These are phyloP conservation scores for grape (Vitis vinifera) DNA, from an alignment of 164 flowering plant genomes.

Conservation along the genomic window DNA sequence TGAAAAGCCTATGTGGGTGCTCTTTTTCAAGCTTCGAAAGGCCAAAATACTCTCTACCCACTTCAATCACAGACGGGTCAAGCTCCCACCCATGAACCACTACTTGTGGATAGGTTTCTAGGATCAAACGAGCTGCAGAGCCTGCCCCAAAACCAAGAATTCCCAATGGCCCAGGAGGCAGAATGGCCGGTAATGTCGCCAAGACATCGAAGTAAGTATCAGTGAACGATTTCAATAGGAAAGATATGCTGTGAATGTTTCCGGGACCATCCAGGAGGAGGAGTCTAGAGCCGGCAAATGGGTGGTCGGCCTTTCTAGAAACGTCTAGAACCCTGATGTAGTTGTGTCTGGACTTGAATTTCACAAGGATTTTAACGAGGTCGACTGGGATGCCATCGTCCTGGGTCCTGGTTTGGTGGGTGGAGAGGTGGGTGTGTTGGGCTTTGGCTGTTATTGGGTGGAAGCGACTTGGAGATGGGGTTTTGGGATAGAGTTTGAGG, in stretches of 20 bases:
- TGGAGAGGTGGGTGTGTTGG: conserved; percentile 20
- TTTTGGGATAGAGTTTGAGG: too few species aligned
- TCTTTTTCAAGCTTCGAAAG: conserved; percentile 42
- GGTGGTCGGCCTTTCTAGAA: conserved; percentile 76
- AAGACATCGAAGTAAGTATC: conserved; percentile 80
- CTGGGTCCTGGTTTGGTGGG: conserved; percentile 21
- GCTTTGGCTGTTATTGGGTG: conserved; percentile 14
- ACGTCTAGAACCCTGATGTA: conserved; percentile 80
- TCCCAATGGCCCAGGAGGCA: conserved; percentile 79
- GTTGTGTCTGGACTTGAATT: conserved; percentile 76
- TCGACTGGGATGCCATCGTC: conserved; percentile 65
- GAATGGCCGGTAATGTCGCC: conserved; percentile 73
- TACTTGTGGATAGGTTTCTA: conserved; percentile 56
- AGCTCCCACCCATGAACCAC: conserved; percentile 84
- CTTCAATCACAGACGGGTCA: conserved; percentile 74
- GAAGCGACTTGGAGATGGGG: background rate
- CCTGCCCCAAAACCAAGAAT: conserved; percentile 93
- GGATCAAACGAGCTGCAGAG: conserved; percentile 63
- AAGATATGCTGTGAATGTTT: conserved; percentile 86
- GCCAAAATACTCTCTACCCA: conserved; percentile 75
- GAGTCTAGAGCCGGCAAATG: conserved; percentile 79
- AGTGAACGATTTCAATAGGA: conserved; percentile 51
- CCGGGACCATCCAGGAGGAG: conserved; percentile 88
- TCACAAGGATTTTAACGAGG: conserved; percentile 55
- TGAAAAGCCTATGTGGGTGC: conserved; percentile 49